phyloP scores from a whole-genome alignment of 257 asterid genomes.

The Nemophila menziesii region DNA sequence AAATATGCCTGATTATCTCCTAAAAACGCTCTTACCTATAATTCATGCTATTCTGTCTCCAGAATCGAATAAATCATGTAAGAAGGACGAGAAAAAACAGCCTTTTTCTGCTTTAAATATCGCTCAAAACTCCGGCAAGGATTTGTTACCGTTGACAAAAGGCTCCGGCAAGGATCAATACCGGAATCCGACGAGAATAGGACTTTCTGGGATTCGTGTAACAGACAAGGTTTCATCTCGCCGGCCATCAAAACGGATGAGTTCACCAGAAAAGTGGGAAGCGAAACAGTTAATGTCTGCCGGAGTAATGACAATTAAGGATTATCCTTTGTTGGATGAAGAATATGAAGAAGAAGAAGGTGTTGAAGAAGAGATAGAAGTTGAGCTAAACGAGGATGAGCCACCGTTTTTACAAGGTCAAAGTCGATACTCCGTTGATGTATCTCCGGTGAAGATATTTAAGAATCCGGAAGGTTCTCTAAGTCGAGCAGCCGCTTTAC shows the following conservation, averaged over 20 bases:
- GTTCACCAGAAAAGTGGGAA: constrained; percentile 96
- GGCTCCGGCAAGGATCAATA: constrained; percentile 42
- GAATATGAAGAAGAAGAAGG: constrained; percentile 86
- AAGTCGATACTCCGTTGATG: constrained; percentile 62
- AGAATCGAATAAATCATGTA: constrained; percentile 24
- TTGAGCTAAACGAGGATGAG: constrained; percentile 84
- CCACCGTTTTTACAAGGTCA: constrained; percentile 89
- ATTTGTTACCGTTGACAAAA: constrained; percentile 71
- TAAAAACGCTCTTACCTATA: constrained; percentile 58
- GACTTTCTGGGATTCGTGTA: constrained; percentile 66
- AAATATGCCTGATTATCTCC: constrained; percentile 83
- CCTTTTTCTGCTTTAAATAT: constrained; percentile 49
- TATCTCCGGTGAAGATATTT: constrained; percentile 90
- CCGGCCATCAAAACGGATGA: constrained; percentile 78
- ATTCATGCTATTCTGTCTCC: constrained; percentile 81
- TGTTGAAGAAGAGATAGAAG: constrained; percentile 84
- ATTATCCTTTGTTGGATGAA: constrained; percentile 69
- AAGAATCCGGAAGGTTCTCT: constrained; percentile 87
- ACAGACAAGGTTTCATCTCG: constrained; percentile 63
- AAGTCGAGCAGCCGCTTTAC: constrained; percentile 94
- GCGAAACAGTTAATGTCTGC: constrained; percentile 84
- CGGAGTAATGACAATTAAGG: constrained; percentile 70
- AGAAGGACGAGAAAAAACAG: constrained; percentile 26
- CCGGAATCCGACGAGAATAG: constrained; percentile 43
- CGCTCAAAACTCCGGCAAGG: constrained; percentile 66